phyloP scores from a whole-genome alignment of 2,329 filamentous ascomycete species.

The Lachnellula willkommii region DNA sequence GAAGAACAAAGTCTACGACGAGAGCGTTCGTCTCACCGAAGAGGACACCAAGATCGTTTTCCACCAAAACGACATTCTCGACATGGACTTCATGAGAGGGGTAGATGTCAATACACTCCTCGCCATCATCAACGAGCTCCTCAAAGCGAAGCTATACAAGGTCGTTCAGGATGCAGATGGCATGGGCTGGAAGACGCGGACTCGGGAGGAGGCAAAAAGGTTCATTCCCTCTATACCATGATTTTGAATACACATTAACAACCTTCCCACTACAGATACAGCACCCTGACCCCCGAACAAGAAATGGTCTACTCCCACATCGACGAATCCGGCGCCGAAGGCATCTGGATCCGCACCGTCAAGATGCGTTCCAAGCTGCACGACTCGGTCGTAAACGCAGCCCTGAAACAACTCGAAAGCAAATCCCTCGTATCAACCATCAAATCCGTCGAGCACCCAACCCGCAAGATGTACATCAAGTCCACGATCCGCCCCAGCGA shows the following conservation, averaged over 20 bases:
- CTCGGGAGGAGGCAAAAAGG: slow-evolving; percentile 57
- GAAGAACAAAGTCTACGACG: slow-evolving; percentile 26
- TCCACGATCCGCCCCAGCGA: slow-evolving; percentile 78
- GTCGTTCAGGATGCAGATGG: slow-evolving; percentile 39
- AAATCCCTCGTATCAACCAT: slow-evolving; percentile 82
- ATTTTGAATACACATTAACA: background rate
- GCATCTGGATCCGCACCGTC: slow-evolving; percentile 86
- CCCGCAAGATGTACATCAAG: slow-evolving; percentile 95
- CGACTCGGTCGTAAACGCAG: slow-evolving; percentile 73
- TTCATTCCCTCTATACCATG: slow-evolving; percentile 31
- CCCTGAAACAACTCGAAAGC: slow-evolving; percentile 75
- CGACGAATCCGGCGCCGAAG: slow-evolving; percentile 76
- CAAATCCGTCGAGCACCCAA: slow-evolving; percentile 85
- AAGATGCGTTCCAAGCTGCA: slow-evolving; percentile 76
- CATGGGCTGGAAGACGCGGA: slow-evolving; percentile 55
- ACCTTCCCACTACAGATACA: slow-evolving; percentile 42
- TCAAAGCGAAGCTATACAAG: slow-evolving; percentile 56
- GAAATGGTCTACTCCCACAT: slow-evolving; percentile 83
- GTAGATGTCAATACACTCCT: slow-evolving; percentile 51
- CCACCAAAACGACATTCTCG: slow-evolving; percentile 53
- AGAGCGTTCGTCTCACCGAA: slow-evolving; percentile 18
- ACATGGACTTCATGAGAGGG: slow-evolving; percentile 52
- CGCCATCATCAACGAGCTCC: slow-evolving; percentile 51
- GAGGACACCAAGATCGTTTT: slow-evolving; percentile 37
- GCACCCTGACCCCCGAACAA: slow-evolving; percentile 65